Conservation (phyloP, 2,329 filamentous ascomycete genomes). For the Nigrospora sphaerica region DNA sequence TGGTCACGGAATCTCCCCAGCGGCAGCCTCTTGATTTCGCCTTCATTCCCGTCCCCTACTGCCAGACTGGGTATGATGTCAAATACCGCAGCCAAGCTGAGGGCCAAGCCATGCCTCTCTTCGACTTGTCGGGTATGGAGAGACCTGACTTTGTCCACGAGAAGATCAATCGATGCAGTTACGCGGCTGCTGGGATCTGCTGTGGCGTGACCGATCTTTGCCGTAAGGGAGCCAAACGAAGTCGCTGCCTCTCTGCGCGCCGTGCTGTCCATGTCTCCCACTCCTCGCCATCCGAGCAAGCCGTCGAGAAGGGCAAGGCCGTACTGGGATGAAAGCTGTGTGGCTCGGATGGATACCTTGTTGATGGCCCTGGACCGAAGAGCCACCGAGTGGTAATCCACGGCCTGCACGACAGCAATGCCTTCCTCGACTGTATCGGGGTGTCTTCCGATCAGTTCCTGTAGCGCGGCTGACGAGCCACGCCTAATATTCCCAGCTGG, state of each 20-base stretch:
- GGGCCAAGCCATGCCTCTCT: constrained; percentile 60
- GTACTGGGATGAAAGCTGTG: constrained; percentile 60
- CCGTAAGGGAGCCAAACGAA: constrained; percentile 57
- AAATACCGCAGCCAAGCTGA: constrained; percentile 53
- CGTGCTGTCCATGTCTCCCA: constrained; percentile 69
- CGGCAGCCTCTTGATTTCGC: constrained; percentile 6
- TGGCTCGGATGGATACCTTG: constrained; percentile 65
- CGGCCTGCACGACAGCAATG: constrained; percentile 77
- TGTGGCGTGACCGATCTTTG: constrained; percentile 23
- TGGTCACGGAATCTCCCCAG: constrained; percentile 16
- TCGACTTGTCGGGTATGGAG: constrained; percentile 56
- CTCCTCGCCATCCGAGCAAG: constrained; percentile 78
- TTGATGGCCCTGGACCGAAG: constrained; percentile 76
- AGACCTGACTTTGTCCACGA: constrained; percentile 35
- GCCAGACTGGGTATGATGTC: constrained; percentile 34
- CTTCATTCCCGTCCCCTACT: not conserved
- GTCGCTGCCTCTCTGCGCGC: constrained; percentile 66
- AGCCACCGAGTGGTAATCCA: constrained; percentile 91
- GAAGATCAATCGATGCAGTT: constrained; percentile 27
- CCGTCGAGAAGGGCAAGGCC: constrained; percentile 64
- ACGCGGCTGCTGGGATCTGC: constrained; percentile 18
- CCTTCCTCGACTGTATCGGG: constrained; percentile 77
- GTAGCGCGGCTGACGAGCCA: constrained; percentile 85
- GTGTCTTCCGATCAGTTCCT: constrained; percentile 89
- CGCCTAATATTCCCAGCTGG: constrained; percentile 88